Base-by-base conservation (phyloP, 2,329 filamentous ascomycete genomes). In the Aspergillus tanneri region DNA sequence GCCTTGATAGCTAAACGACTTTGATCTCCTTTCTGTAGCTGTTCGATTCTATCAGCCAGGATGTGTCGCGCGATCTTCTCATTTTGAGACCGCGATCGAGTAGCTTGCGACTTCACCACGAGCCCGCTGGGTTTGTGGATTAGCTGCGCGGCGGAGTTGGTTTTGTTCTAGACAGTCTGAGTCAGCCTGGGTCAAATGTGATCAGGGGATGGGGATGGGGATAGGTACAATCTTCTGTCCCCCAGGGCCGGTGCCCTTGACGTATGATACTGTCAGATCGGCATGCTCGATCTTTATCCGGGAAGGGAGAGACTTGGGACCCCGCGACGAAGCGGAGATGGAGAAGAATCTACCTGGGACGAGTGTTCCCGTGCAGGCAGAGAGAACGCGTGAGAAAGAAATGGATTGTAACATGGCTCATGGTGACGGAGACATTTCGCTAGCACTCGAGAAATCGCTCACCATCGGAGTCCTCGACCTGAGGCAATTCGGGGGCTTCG, bases 81-180 rank as follows among this genome's bases (percentile, higher is more conserved):
- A 68, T 99, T 99, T 71, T 95, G 88, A 48, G 81, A 81, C 14
- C 90, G 83, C 1, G 88, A 95, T 39, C 93, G 85, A 7, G 93
- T 97, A 16, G 86, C 90, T 72, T 99, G 93, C 47, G 84, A 92
- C 73, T 99, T 99, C 54, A 99, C 82, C 11, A 97, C 91, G 44
- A 96, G 83, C 52, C 92, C 92, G 0, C 91, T 95, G 5, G 92
- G 90, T 12, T 87, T 73, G 69, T 99, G 93, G 58, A 86, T 93
- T 27, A 99, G 78, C 68, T 99, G 93, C 2, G 96, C 92, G 28
- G 92, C 92, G 0, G 89, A 96, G 56, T 85, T 90, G 21, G 93
- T 99, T 82, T 99, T 99, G 73, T 99, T 99, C 86, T 76, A 32
- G 42, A 23, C 11, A 6, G 34, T 14, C 14, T 14, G 11, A 16